Evolutionary conservation across 257 asterid species (phyloP).

Genomic region (Przewalskia tangutica): DNA sequence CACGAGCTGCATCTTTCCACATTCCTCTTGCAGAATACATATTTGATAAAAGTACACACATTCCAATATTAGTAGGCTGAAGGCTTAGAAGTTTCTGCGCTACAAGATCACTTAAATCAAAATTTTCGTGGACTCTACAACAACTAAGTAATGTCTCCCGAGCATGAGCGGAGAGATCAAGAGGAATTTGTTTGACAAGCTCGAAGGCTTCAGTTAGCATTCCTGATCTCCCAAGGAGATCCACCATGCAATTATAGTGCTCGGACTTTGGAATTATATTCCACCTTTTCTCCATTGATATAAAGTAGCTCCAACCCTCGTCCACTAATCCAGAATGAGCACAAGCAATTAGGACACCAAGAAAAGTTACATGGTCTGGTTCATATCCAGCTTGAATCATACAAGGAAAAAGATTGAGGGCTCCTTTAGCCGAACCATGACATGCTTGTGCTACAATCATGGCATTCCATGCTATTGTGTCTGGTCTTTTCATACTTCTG

Average conservation of each 20-base stretch:
- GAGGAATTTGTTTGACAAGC: slow-evolving; percentile 34
- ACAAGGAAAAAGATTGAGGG: slow-evolving; percentile 27
- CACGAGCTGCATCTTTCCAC: slow-evolving; percentile 52
- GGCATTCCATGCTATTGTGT: slow-evolving; percentile 58
- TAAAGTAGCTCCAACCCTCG: slow-evolving; percentile 39
- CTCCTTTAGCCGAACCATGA: slow-evolving; percentile 37
- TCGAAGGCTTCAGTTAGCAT: slow-evolving; percentile 42
- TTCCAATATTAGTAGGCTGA: slow-evolving; percentile 38
- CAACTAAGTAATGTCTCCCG: slow-evolving; percentile 53
- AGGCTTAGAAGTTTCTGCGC: slow-evolving; percentile 21
- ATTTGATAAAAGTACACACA: slow-evolving; percentile 47
- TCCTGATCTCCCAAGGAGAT: slow-evolving; percentile 60
- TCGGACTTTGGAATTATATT: slow-evolving; percentile 44
- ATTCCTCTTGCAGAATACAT: slow-evolving; percentile 50
- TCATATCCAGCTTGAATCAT: slow-evolving; percentile 42
- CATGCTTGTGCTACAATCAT: slow-evolving; percentile 49
- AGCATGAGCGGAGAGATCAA: slow-evolving; percentile 36
- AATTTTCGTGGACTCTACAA: slow-evolving; percentile 52
- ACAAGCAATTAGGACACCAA: slow-evolving; percentile 59
- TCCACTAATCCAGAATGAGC: slow-evolving; percentile 59
- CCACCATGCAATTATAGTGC: slow-evolving; percentile 53
- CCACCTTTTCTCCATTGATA: slow-evolving; percentile 35
- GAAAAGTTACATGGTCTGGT: slow-evolving; percentile 58
- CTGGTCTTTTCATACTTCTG: slow-evolving; percentile 21
- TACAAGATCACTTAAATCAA: slow-evolving; percentile 31